Evolutionary conservation across 345 rosid species (phyloP).

Genomic region (Populus pruinosa): DNA sequence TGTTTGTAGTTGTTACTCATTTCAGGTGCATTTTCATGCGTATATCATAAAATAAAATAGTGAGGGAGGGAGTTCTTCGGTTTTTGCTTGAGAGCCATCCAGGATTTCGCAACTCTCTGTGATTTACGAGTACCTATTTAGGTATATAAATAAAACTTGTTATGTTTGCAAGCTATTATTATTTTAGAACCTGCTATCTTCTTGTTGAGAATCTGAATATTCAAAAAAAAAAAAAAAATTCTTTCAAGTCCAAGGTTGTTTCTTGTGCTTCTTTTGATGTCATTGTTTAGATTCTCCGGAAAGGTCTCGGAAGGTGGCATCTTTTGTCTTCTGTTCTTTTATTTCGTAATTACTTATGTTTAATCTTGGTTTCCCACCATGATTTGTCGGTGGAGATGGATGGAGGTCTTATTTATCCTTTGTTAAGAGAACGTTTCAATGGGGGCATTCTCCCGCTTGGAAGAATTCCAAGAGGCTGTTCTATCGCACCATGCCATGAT

Average conservation of each 20-base stretch:
- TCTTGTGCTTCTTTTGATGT: neutral
- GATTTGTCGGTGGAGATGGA: neutral
- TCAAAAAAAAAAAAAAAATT: neutral
- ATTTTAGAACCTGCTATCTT: too few species aligned
- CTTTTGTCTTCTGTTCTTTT: neutral
- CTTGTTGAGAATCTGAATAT: slow-evolving; percentile 1
- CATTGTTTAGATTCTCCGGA: neutral
- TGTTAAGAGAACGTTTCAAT: too few species aligned
- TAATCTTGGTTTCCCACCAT: neutral
- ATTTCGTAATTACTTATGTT: neutral
- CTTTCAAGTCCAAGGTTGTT: neutral
- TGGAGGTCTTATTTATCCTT: neutral
- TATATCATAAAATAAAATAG: neutral
- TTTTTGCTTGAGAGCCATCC: neutral
- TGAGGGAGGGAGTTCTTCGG: neutral
- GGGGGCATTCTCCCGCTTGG: too few species aligned
- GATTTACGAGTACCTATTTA: neutral
- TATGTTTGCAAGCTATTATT: too few species aligned
- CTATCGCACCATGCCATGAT: too few species aligned
- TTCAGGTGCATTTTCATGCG: neutral
- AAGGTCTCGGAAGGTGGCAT: slow-evolving; percentile 9
- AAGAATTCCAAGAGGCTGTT: too few species aligned
- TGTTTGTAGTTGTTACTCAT: slow-evolving; percentile 14
- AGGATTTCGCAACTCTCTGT: slow-evolving; percentile 14
- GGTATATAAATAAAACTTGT: too few species aligned